Base-by-base conservation (phyloP, 306 rosid species). In the Cucurbita ficifolia region DNA sequence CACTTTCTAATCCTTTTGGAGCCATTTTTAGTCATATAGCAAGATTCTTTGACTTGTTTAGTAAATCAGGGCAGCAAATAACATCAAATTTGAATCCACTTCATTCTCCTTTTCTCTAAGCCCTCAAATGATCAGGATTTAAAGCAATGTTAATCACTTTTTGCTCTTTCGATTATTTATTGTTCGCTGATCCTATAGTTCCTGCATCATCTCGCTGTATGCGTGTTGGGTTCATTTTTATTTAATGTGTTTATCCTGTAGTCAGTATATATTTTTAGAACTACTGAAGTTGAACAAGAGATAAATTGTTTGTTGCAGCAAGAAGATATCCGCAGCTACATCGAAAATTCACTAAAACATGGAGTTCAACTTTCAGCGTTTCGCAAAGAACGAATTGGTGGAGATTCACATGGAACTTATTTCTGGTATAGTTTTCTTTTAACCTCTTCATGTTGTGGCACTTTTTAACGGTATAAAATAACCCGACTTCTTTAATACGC, bases 371-470 rank as follows among this genome's bases (percentile, higher is more conserved):
- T 91, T 75, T 88, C 93, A 76, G 81, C 96, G 74, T 95, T 95
- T 81, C 96, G 99, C 61, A 95, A 91, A 87, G 99, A 95, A 81
- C 99, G 99, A 36, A 53, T 89, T 57, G 99, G 99, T 78, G 99
- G 99, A 78, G 97, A 95, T 84, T 86, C 99, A 17, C 84, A 83
- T 14, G 99, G 99, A 80, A 85, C 90, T 68, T 89, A 89, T 72
- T 94, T 89, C 86, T 94, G 99, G 99, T 94, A 87, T 79, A 84
- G 67, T 81, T 60, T 82, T 80, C 72, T 50, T 13, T 40, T 39
- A 62, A n/a, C 59, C 57, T 46, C 18, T 70, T 57, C 17, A 58
- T 46, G 46, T 62, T 59, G 10, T 24, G 46, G 45, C 52, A 24
- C n/a, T 78, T 29, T n/a, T 42, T 17, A 10, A 33, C 46, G 58